Percentiles rank a stretch among this genome's conserved stretches.
Evolutionary conservation across 1,284 basidiomycete genomes (phyloP).

Genomic region (Hemileia vastatrix): DNA sequence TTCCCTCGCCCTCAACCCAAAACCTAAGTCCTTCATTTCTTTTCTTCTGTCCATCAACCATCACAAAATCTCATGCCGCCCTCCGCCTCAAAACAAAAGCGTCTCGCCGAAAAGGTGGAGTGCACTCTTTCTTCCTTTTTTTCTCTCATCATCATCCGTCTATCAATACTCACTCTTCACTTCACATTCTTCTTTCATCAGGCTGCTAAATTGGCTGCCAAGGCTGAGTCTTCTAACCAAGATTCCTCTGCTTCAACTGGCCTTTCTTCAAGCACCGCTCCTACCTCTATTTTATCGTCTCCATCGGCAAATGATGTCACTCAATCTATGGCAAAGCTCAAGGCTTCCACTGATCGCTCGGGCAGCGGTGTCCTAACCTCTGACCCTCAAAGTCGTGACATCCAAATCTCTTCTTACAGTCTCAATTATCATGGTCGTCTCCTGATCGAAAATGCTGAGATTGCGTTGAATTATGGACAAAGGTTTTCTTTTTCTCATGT

Average conservation of each 20-base stretch:
- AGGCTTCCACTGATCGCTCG: conserved; percentile 77
- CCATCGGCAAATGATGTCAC: conserved; percentile 48
- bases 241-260: conserved; percentile 48
- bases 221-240: conserved; percentile 56
- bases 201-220: conserved; percentile 64
- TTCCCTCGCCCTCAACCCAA: too few relatives aligned
- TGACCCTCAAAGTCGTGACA: conserved; percentile 82
- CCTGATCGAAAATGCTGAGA: conserved; percentile 77
- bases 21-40: too few relatives aligned
- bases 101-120: conserved; percentile 61
- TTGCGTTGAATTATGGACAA: conserved; percentile 93
- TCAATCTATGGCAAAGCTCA: conserved; percentile 70
- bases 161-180: not conserved
- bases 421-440: conserved; percentile 95
- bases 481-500: conserved; percentile 47
- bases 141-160: not conserved
- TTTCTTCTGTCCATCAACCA: too few relatives aligned
- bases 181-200: conserved; percentile 39
- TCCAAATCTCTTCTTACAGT: conserved; percentile 94
- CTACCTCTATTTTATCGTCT: conserved; percentile 60
- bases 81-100: conserved; percentile 53
- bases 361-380: conserved; percentile 85
- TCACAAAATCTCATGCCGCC: conserved; percentile 40
- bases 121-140: not conserved
- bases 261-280: conserved; percentile 70